Conservation (phyloP, 495 filamentous ascomycete species). For the Amphirosellinia nigrospora region DNA sequence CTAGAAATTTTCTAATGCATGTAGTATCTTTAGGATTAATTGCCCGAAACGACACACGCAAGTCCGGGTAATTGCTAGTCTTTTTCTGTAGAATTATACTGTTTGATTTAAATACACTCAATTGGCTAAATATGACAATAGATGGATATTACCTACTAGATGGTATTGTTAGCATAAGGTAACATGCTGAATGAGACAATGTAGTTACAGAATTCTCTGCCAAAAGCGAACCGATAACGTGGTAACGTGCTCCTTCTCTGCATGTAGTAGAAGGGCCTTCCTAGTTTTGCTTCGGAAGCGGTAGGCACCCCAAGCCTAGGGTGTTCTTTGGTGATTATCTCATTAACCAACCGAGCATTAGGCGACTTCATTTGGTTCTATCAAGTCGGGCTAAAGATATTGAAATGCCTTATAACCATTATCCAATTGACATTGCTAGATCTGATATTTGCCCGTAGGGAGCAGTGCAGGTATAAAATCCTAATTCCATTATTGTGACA, state of each 20-base stretch:
- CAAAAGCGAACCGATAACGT: too few relatives aligned
- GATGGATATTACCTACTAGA: too few relatives aligned
- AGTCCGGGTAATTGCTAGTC: too few relatives aligned
- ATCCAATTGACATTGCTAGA: not conserved
- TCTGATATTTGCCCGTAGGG: too few relatives aligned
- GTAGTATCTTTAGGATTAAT: too few relatives aligned
- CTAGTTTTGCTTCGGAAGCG: not conserved
- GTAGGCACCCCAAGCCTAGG: not conserved
- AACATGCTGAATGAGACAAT: too few relatives aligned
- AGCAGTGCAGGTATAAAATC: not conserved
- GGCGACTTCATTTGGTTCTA: not conserved
- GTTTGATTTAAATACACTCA: not conserved
- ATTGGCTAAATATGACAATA: not conserved
- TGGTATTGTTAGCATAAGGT: too few relatives aligned
- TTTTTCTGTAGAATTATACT: not conserved
- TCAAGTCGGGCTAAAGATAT: too few relatives aligned
- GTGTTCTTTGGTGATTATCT: not conserved
- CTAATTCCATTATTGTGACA: not conserved
- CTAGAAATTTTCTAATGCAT: too few relatives aligned
- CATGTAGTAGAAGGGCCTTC: not conserved
- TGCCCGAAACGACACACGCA: too few relatives aligned
- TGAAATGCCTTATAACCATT: not conserved
- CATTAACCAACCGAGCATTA: not conserved
- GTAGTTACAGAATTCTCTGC: too few relatives aligned
- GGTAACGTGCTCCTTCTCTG: too few relatives aligned